Base-by-base conservation (phyloP, 768 basidiomycete genomes). In the Tylopilus intermedius region DNA sequence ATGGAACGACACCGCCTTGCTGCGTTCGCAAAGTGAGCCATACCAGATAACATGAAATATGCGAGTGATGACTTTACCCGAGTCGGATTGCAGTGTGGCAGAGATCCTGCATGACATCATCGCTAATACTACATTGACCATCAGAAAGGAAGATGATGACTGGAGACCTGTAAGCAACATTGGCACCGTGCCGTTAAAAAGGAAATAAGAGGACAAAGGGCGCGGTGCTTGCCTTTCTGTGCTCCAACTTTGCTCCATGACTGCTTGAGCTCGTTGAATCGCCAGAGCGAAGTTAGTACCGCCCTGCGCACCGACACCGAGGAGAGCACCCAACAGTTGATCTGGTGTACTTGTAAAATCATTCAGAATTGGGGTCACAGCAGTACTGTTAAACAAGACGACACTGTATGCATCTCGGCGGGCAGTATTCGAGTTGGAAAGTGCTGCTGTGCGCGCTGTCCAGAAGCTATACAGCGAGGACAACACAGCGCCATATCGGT, bases 401-500 rank as follows among this genome's bases (percentile, higher is more conserved):
- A 84, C 32, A 8, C 78, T 81, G 54, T 85, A 85, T 1, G 83
- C 71, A 53, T 84, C 83, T 27, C 74, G 66, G 24, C 79, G 74
- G 0, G 58, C 62, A 18, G 62, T 61, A 40, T 67, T 65, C 5
- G 60, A 50, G 27, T 41, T 51, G 1, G 61, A 30, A 52, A 73
- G 46, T 3, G 76, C 74, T 14, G 72, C 65, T 10, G 73, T 69
- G 2, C 82, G 74, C 0, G 83, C 75, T 14, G 66, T 55, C 82
- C 83, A 85, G 62, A 84, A 84, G 13, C 70, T 67, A 50, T 80
- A 62, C 8, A 84, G 57, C 0, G 82, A 76, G 0, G 81, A 79
- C 37, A 77, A 78, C 0, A 83, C 83, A 0, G 83, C 81, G 0
- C 82, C 82, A 15, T 82, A 72, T 29, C 82, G 67, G 55, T 84